Percentiles rank a stretch among this genome's conserved stretches.
Conservation (phyloP, 1,284 basidiomycete genomes). For the Austroboletus olivaceoglutinosus region DNA sequence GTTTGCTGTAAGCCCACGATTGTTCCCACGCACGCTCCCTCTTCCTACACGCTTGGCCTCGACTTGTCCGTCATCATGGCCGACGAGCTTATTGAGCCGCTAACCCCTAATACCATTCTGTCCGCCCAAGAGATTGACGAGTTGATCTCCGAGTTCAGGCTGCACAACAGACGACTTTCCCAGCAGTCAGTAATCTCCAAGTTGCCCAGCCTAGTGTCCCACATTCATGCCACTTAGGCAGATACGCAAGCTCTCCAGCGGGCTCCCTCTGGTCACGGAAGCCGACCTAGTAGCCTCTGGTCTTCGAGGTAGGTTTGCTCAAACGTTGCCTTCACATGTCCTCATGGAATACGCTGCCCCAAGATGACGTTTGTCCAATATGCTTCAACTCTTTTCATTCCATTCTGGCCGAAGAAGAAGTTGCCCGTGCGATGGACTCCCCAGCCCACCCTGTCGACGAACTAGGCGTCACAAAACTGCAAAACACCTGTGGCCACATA, state of each 20-base stretch:
- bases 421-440: conserved; percentile 67
- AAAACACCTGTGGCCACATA: conserved; percentile 61
- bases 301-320: conserved; percentile 34
- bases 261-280: conserved; percentile 46
- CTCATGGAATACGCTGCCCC: not conserved
- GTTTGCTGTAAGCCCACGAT: conserved; percentile 4
- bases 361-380: conserved; percentile 68
- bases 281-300: conserved; percentile 38
- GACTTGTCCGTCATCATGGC: conserved; percentile 19
- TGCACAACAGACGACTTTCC: conserved; percentile 27
- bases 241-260: conserved; percentile 34
- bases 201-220: not conserved
- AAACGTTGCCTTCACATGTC: not conserved
- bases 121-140: conserved; percentile 35
- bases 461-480: conserved; percentile 64
- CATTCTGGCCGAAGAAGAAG: conserved; percentile 70
- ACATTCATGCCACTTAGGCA: conserved; percentile 28
- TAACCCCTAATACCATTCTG: conserved; percentile 4
- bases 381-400: conserved; percentile 64
- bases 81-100: conserved; percentile 17
- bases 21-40: conserved; percentile 28
- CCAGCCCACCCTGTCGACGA: conserved; percentile 66
- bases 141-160: conserved; percentile 31
- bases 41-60: conserved; percentile 1
- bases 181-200: conserved; percentile 19